phyloP scores from a whole-genome alignment of 2,329 filamentous ascomycete genomes.

The Colletotrichum sp. region DNA sequence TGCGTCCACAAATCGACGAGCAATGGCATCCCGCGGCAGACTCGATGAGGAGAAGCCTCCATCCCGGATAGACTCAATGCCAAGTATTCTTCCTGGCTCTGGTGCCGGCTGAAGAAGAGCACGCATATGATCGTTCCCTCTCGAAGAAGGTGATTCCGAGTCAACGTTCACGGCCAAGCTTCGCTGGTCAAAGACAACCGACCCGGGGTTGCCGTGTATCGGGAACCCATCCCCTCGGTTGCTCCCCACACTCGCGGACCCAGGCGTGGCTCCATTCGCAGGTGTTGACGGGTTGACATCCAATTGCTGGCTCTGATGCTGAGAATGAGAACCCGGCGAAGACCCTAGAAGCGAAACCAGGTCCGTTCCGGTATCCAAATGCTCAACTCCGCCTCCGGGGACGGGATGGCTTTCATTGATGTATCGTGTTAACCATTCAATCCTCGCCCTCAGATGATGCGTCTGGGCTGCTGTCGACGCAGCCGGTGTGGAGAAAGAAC shows the following conservation, averaged over 20 bases:
- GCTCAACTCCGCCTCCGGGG: conserved; percentile 34
- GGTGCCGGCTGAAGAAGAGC: conserved; percentile 9
- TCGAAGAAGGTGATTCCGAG: not conserved
- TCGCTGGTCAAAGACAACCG: not conserved
- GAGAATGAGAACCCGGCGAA: not conserved
- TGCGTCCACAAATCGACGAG: conserved; percentile 42
- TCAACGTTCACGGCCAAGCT: conserved; percentile 5
- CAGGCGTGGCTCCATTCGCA: conserved; percentile 8
- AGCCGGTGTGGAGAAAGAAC: conserved; percentile 36
- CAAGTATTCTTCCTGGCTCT: not conserved
- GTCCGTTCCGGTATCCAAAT: conserved; percentile 40
- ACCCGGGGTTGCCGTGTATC: not conserved
- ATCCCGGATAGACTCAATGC: conserved; percentile 12
- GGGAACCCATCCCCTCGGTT: not conserved
- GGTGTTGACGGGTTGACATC: not conserved
- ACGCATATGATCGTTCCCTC: conserved; percentile 3
- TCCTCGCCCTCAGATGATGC: conserved; percentile 40
- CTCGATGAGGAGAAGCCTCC: conserved; percentile 3
- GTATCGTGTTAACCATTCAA: conserved; percentile 42
- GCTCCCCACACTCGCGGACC: conserved; percentile 4
- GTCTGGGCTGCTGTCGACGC: conserved; percentile 35
- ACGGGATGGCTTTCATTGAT: conserved; percentile 36
- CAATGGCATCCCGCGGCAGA: conserved; percentile 27
- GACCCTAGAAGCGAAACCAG: conserved; percentile 20
- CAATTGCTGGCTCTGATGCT: not conserved